These are phyloP conservation scores for Rhododendron molle DNA, from an alignment of 148 eudicot species.

Conservation along the genomic window DNA sequence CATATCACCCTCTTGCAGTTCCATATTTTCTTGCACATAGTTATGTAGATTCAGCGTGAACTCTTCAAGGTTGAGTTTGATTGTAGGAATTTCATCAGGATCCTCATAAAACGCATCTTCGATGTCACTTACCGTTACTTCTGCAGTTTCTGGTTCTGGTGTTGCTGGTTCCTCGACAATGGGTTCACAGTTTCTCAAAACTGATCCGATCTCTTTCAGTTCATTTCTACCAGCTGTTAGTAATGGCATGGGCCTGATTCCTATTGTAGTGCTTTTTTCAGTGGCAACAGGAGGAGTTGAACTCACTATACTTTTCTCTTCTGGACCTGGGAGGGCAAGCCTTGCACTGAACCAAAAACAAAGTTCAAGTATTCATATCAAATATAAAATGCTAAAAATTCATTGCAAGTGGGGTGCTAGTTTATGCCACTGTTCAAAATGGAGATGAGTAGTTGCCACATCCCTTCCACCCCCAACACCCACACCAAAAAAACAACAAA, in stretches of 20 bases:
- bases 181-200: constrained; percentile 39
- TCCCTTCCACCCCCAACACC: not conserved
- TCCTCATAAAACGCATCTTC: constrained; percentile 48
- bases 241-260: constrained; percentile 29
- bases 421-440: not conserved
- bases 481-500: not conserved
- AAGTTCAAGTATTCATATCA: not conserved
- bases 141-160: constrained; percentile 39
- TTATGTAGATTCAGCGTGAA: constrained; percentile 33
- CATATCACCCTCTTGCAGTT: constrained; percentile 37
- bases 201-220: constrained; percentile 11
- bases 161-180: constrained; percentile 52
- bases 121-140: constrained; percentile 37
- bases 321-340: constrained; percentile 70
- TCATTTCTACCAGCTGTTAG: constrained; percentile 21
- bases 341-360: constrained; percentile 49
- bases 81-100: constrained; percentile 54
- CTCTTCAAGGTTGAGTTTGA: constrained; percentile 42
- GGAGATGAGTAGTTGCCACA: not conserved
- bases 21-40: constrained; percentile 34
- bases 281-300: constrained; percentile 25
- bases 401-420: not conserved
- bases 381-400: not conserved
- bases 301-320: constrained; percentile 44
- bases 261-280: constrained; percentile 8